Evolutionary conservation across 2,329 filamentous ascomycete species (phyloP).

Genomic region (Neopestalotiopsis sp.): DNA sequence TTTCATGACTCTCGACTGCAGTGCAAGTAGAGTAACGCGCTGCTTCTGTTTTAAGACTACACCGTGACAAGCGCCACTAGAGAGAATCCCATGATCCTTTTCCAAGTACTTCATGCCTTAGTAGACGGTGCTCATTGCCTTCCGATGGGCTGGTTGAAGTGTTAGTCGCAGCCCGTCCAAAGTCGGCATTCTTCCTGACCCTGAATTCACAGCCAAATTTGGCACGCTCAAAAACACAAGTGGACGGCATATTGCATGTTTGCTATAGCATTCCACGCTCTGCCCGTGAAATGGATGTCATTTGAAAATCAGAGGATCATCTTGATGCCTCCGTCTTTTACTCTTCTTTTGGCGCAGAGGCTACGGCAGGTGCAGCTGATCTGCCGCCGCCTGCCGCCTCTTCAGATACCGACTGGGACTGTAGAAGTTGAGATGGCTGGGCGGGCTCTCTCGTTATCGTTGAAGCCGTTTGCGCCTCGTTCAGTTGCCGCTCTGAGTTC

Average conservation of each 20-base stretch:
- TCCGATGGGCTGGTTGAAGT: neutral
- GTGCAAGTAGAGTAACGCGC: neutral
- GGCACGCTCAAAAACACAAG: too few species aligned
- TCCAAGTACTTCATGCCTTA: neutral
- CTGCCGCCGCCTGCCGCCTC: conserved; percentile 31
- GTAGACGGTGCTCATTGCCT: neutral
- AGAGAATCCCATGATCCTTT: neutral
- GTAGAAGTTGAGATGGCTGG: conserved; percentile 54
- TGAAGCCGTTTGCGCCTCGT: conserved; percentile 44
- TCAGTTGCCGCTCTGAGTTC: conserved; percentile 56
- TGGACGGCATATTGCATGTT: too few species aligned
- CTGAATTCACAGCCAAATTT: too few species aligned
- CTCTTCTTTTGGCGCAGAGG: conserved; percentile 29
- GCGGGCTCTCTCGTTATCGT: conserved; percentile 51
- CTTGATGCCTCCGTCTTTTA: neutral
- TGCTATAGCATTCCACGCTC: too few species aligned
- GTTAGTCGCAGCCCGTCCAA: too few species aligned
- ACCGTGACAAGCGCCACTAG: neutral
- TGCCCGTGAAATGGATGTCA: too few species aligned
- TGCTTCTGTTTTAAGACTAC: neutral
- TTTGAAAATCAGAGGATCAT: too few species aligned
- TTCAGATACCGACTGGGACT: conserved; percentile 51
- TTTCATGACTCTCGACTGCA: neutral
- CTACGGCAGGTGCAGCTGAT: conserved; percentile 20
- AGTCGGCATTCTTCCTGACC: too few species aligned